phyloP scores from a whole-genome alignment of 441 rosid genomes.

The Capsella rubella region DNA sequence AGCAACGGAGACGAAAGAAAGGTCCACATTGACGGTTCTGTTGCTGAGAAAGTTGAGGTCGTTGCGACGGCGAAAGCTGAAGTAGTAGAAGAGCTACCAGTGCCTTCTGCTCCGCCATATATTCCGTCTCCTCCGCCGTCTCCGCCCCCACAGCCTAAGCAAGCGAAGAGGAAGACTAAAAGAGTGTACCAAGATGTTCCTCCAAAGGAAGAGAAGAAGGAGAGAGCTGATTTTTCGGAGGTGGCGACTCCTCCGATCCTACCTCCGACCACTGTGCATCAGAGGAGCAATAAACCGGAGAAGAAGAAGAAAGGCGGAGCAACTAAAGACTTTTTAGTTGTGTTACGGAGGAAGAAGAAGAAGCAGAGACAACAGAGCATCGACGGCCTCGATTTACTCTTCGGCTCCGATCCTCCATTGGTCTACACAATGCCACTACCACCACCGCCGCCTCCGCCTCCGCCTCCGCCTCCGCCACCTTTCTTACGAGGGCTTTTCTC shows the following conservation, averaged over 20 bases:
- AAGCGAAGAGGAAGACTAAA: constrained; percentile 54
- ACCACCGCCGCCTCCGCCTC: constrained; percentile 52
- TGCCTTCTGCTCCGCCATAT: constrained; percentile 21
- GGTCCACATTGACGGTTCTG: background rate
- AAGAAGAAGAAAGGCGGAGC: constrained; percentile 66
- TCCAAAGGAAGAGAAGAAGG: constrained; percentile 30
- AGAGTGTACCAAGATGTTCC: constrained; percentile 54
- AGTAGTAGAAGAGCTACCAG: constrained; percentile 10
- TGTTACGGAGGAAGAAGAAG: constrained; percentile 64
- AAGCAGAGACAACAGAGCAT: constrained; percentile 79
- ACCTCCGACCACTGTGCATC: constrained; percentile 38
- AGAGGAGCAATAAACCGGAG: constrained; percentile 45
- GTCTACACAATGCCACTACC: constrained; percentile 19
- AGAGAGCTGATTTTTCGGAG: constrained; percentile 20
- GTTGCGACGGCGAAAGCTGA: constrained; percentile 11
- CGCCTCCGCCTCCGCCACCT: constrained; percentile 63
- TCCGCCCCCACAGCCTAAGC: constrained; percentile 45
- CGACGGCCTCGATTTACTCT: constrained; percentile 74
- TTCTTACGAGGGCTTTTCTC: constrained; percentile 64
- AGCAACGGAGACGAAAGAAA: constrained; percentile 18
- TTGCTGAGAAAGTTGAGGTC: constrained; percentile 43
- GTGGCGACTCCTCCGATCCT: constrained; percentile 41
- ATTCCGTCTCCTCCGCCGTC: constrained; percentile 31
- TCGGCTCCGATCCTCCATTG: constrained; percentile 49
- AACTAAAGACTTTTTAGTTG: constrained; percentile 62